These are phyloP conservation scores for Aaosphaeria pasadenensis DNA, from an alignment of 2,329 filamentous ascomycete species.

Conservation along the genomic window DNA sequence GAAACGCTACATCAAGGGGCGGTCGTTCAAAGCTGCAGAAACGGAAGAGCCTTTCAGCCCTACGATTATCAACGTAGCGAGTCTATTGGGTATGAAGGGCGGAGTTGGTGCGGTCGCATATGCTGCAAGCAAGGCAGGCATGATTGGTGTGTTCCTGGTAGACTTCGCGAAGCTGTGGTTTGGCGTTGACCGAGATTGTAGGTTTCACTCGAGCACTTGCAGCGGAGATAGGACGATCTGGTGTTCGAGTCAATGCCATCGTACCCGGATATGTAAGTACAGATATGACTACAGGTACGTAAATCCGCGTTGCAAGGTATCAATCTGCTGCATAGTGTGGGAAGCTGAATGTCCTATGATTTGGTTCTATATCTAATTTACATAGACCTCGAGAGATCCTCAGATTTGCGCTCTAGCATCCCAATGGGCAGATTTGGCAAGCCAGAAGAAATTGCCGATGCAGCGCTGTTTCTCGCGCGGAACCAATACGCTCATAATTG, in stretches of 20 bases:
- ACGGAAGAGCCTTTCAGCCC: slow-evolving; percentile 5
- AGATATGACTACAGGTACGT: slow-evolving; percentile 69
- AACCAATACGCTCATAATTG: slow-evolving; percentile 87
- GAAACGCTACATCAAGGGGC: slow-evolving; percentile 15
- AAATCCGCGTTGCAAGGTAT: neutral
- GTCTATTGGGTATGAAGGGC: slow-evolving; percentile 67
- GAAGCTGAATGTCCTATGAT: slow-evolving; percentile 1
- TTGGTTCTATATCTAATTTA: slow-evolving; percentile 19
- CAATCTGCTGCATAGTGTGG: neutral
- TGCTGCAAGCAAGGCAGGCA: slow-evolving; percentile 75
- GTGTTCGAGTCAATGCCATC: slow-evolving; percentile 75
- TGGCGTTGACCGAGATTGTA: slow-evolving; percentile 25
- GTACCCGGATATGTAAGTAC: slow-evolving; percentile 81
- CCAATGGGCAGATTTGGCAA: slow-evolving; percentile 66
- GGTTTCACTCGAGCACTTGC: slow-evolving; percentile 68
- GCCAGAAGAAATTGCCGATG: slow-evolving; percentile 74
- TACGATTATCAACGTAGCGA: slow-evolving; percentile 78
- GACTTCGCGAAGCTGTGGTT: neutral
- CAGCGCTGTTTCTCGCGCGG: slow-evolving; percentile 70
- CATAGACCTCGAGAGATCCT: slow-evolving; percentile 38
- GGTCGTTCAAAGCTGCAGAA: slow-evolving; percentile 36
- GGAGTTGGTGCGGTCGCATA: slow-evolving; percentile 71
- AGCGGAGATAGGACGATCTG: slow-evolving; percentile 57
- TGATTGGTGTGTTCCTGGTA: slow-evolving; percentile 56
- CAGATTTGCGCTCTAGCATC: slow-evolving; percentile 49